phyloP scores from a whole-genome alignment of 129 eudicot genomes.

The Tagetes patula region DNA sequence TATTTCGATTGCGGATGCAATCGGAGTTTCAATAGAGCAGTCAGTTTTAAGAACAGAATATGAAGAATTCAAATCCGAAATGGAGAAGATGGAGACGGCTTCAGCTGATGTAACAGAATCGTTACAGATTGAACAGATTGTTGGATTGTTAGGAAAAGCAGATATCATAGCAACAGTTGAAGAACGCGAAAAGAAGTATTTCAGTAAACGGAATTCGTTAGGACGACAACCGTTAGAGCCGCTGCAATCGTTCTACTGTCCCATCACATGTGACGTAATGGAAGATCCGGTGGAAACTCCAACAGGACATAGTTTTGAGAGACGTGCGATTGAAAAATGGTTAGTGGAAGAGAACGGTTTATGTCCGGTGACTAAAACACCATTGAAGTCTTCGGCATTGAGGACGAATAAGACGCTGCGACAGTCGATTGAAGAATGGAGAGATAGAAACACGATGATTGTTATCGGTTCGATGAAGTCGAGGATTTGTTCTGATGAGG shows the following conservation, averaged over 20 bases:
- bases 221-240: constrained; percentile 48
- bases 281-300: constrained; percentile 55
- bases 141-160: constrained; percentile 41
- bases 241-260: constrained; percentile 51
- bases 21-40: constrained; percentile 42
- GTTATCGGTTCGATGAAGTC: constrained; percentile 48
- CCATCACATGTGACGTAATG: constrained; percentile 52
- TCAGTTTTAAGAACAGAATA: constrained; percentile 38
- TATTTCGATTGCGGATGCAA: constrained; percentile 31
- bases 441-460: constrained; percentile 49
- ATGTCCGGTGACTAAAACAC: constrained; percentile 52
- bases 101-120: constrained; percentile 30
- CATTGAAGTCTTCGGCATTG: constrained; percentile 37
- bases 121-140: constrained; percentile 39
- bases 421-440: constrained; percentile 59
- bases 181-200: constrained; percentile 49
- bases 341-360: constrained; percentile 37
- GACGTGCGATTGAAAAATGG: constrained; percentile 50
- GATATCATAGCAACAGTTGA: constrained; percentile 36
- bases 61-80: constrained; percentile 41
- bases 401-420: constrained; percentile 47
- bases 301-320: constrained; percentile 44
- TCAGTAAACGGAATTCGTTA: constrained; percentile 44
- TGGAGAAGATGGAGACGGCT: constrained; percentile 24
- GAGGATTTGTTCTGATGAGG: constrained; percentile 38